Base-by-base conservation (phyloP, 2,329 filamentous ascomycete genomes). In the Triangularia verruculosa region DNA sequence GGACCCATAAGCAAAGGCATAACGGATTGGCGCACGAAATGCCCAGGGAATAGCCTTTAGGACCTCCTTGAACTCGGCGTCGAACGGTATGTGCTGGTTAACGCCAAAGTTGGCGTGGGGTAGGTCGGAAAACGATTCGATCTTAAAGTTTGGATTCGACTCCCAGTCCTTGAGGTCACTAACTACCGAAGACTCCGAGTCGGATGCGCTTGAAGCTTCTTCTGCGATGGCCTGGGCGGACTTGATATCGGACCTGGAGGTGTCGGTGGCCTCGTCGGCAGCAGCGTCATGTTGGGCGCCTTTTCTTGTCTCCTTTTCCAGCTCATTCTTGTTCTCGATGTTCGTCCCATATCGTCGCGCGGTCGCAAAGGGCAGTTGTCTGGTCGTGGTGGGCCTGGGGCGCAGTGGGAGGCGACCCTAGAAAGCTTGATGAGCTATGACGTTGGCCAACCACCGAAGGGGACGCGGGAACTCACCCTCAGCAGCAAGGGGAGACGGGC, bases 1-100 rank as follows among this genome's bases (percentile, higher is more conserved):
- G 5, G 94, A 98, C 22, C 95, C 95, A 74, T 99, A 99, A 1
- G 95, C 95, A 76, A 99, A 97, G 13, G 93, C 94, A 79, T 98
- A 98, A 62, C 93, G 88, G 69, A 99, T 96, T 0, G 95, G 94
- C 0, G 95, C 94, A 59, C 89, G 85, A 77, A 99, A 98, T 72
- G 96, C 87, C 86, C 93, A 95, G 22, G 97, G 81, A 68, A 98
- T 91, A 71, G 93, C 87, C 61, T 93, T 87, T 71, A 99, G 78
- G 12, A 89, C 89, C 76, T 97, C 91, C 73, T 97, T 97, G 77
- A 98, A 95, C 75, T 98, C 93, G 73, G 92, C 88, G 74, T 98
- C 96, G 73, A 98, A 96, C 65, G 92, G 83, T 82, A 98, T 96
- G 78, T 98, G 91, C 76, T 99, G 95, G 71, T 99, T 99, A 70